phyloP scores from a whole-genome alignment of 2,329 filamentous ascomycete genomes.

The Grosmannia penicillata region DNA sequence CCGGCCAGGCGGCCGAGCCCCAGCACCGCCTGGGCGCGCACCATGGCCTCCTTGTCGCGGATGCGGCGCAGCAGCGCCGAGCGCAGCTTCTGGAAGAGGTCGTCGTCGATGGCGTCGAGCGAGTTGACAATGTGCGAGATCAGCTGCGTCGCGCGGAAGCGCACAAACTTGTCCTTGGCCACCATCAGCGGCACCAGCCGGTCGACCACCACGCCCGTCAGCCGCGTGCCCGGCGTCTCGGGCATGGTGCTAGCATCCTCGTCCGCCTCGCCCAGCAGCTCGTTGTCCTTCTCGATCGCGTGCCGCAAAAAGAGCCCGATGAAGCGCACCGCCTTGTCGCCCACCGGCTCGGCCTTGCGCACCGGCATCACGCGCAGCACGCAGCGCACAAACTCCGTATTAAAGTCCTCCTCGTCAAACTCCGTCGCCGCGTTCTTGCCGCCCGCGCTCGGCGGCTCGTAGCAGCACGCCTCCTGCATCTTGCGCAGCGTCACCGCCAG shows the following conservation, averaged over 20 bases:
- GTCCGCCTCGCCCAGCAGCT: slow-evolving; percentile 49
- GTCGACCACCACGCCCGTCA: slow-evolving; percentile 61
- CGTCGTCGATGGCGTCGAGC: slow-evolving; percentile 81
- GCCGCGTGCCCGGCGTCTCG: slow-evolving; percentile 71
- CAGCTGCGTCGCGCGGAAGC: slow-evolving; percentile 80
- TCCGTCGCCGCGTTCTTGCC: slow-evolving; percentile 42
- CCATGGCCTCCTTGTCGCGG: slow-evolving; percentile 84
- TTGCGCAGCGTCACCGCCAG: slow-evolving; percentile 77
- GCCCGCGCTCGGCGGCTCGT: slow-evolving; percentile 34
- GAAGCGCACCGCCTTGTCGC: slow-evolving; percentile 75
- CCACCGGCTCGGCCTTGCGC: slow-evolving; percentile 81
- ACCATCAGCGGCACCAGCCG: slow-evolving; percentile 61
- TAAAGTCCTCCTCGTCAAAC: slow-evolving; percentile 77
- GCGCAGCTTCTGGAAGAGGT: slow-evolving; percentile 70
- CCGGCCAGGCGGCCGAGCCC: slow-evolving; percentile 76
- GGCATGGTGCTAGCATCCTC: slow-evolving; percentile 56
- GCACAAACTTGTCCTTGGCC: slow-evolving; percentile 83
- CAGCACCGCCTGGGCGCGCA: slow-evolving; percentile 81
- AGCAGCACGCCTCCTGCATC: slow-evolving; percentile 73
- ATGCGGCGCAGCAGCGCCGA: slow-evolving; percentile 71
- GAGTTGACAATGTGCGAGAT: slow-evolving; percentile 87
- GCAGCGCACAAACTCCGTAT: slow-evolving; percentile 70
- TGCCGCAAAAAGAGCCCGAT: slow-evolving; percentile 73
- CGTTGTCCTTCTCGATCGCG: slow-evolving; percentile 54
- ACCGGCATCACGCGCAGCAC: slow-evolving; percentile 69